These are phyloP conservation scores for Monosporascus sp. DNA, from an alignment of 2,329 filamentous ascomycete genomes.

Conservation along the genomic window DNA sequence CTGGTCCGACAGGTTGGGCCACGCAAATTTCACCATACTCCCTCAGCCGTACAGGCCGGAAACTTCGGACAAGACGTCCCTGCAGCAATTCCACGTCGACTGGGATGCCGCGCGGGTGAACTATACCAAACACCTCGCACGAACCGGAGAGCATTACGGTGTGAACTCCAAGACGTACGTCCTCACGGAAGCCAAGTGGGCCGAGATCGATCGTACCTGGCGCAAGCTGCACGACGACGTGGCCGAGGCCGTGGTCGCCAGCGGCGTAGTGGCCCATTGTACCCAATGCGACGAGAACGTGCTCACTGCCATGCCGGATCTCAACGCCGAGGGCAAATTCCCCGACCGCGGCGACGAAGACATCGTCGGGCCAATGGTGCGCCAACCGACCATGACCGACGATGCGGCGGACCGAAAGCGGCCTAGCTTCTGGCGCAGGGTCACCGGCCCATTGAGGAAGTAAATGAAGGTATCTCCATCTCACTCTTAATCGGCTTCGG, in stretches of 20 bases:
- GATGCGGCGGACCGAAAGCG: conserved; percentile 20
- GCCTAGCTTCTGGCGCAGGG: conserved; percentile 26
- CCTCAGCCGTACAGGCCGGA: conserved; percentile 75
- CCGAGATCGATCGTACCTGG: conserved; percentile 72
- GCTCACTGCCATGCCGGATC: conserved; percentile 60
- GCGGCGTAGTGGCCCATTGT: conserved; percentile 31
- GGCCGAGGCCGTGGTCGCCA: conserved; percentile 44
- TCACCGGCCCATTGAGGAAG: conserved; percentile 26
- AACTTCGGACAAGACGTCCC: conserved; percentile 49
- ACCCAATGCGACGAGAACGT: conserved; percentile 50
- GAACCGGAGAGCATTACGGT: conserved; percentile 86
- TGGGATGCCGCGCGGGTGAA: conserved; percentile 82
- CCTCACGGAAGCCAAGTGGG: conserved; percentile 86
- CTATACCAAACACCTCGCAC: conserved; percentile 83
- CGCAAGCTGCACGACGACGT: conserved; percentile 62
- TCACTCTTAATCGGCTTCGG: too few relatives aligned
- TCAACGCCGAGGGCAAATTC: conserved; percentile 78
- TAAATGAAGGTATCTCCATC: background rate
- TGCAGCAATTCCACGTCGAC: conserved; percentile 64
- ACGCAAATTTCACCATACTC: conserved; percentile 87
- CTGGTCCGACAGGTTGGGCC: conserved; percentile 81
- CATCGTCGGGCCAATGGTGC: conserved; percentile 88
- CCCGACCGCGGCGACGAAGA: conserved; percentile 83
- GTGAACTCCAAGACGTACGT: conserved; percentile 83
- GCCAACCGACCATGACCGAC: conserved; percentile 47